A percentile compares a stretch with the other conserved stretches of the same genome.
Evolutionary conservation across 176 grass and related monocot genomes (phyloP).

Genomic region (Cocos nucifera): DNA sequence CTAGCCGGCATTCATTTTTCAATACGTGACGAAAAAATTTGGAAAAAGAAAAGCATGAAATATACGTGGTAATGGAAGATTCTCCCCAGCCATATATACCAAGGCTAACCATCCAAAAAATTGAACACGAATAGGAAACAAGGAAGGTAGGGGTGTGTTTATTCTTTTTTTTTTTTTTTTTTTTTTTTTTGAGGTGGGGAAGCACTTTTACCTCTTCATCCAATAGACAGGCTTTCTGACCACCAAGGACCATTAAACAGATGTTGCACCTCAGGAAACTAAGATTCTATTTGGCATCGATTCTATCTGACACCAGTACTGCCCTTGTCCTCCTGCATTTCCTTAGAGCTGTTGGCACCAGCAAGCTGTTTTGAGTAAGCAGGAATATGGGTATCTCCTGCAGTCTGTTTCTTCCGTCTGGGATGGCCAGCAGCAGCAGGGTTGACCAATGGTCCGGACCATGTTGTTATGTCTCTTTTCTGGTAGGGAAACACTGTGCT

Average conservation of each 20-base stretch:
- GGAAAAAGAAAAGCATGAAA: neutral
- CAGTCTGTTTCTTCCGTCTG: conserved; percentile 5
- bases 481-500: conserved; percentile 1
- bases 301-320: neutral
- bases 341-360: neutral
- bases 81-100: neutral
- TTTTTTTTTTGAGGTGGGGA: too few relatives aligned
- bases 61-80: neutral
- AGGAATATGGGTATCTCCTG: neutral
- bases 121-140: neutral
- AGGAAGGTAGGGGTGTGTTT: neutral
- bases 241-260: too few relatives aligned
- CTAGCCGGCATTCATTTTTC: conserved; percentile 1
- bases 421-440: neutral
- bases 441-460: conserved; percentile 9
- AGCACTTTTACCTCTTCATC: neutral
- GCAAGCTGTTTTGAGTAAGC: conserved; percentile 1
- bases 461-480: conserved; percentile 2
- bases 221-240: neutral
- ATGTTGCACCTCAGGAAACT: too few relatives aligned
- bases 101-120: neutral
- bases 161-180: too few relatives aligned
- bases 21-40: neutral
- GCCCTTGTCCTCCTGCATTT: neutral
- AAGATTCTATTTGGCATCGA: neutral